Conservation (phyloP, 352 stramenopile species). For the Globisporangium viniferum region DNA sequence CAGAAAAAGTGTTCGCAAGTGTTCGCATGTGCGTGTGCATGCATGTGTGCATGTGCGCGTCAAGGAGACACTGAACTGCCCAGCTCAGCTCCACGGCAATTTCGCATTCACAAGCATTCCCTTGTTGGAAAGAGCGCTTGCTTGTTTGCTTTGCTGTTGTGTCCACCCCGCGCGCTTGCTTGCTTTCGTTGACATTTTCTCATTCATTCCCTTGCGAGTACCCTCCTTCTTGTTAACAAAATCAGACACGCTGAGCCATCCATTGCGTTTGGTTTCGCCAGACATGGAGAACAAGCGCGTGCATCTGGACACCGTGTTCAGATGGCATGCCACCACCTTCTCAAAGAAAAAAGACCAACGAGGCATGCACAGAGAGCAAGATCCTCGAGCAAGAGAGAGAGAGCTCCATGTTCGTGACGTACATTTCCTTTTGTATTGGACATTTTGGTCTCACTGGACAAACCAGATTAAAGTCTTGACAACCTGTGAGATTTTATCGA, state of each 20-base stretch:
- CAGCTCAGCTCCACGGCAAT: background rate
- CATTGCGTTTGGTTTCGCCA: background rate
- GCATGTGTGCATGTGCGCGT: background rate
- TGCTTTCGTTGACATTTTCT: background rate
- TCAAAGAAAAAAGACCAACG: background rate
- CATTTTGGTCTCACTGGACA: background rate
- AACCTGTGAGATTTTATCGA: background rate
- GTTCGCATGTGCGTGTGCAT: background rate
- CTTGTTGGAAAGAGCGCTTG: background rate
- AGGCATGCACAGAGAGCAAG: too few relatives aligned
- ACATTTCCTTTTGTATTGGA: background rate
- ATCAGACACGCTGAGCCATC: background rate
- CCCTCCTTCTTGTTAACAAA: background rate
- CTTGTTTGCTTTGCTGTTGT: background rate
- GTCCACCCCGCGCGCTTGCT: too few relatives aligned
- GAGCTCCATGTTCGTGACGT: too few relatives aligned
- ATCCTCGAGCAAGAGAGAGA: background rate
- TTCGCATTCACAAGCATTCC: background rate
- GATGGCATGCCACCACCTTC: background rate
- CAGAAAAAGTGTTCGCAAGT: constrained; percentile 1
- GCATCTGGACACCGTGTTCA: background rate
- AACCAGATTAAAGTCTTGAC: background rate
- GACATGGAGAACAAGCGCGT: background rate
- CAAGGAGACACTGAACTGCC: background rate
- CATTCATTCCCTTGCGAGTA: background rate